Conservation (phyloP, 1,139 yeast species). For the Candida buenavistaensis region DNA sequence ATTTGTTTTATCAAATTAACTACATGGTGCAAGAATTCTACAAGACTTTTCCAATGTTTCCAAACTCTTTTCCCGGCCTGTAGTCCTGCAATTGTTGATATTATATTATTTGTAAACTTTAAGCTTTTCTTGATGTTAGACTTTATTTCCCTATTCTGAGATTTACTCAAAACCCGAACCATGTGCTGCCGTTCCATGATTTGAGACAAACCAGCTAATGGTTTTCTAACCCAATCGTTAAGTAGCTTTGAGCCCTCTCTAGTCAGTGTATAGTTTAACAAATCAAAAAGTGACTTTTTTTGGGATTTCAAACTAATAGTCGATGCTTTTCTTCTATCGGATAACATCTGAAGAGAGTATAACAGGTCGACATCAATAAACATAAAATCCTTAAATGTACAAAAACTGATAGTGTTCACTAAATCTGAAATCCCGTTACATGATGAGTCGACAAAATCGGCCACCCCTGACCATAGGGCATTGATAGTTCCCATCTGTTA, state of each 20-base stretch:
- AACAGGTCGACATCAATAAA: conserved; percentile 35
- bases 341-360: conserved; percentile 27
- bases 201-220: conserved; percentile 22
- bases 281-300: conserved; percentile 20
- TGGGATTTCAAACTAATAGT: conserved; percentile 9
- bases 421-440: conserved; percentile 5
- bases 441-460: conserved; percentile 6
- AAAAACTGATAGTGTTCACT: conserved; percentile 5
- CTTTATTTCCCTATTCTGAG: conserved; percentile 16
- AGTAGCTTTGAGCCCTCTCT: conserved; percentile 27
- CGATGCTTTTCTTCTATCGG: conserved; percentile 11
- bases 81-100: conserved; percentile 19
- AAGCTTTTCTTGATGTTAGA: conserved; percentile 15
- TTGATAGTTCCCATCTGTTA: conserved; percentile 11
- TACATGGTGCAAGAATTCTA: conserved; percentile 17
- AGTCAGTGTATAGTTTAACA: conserved; percentile 26
- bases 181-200: conserved; percentile 28
- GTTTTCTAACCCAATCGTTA: conserved; percentile 32
- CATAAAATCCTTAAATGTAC: conserved; percentile 19
- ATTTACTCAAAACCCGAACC: conserved; percentile 20
- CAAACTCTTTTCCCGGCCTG: conserved; percentile 23
- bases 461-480: conserved; percentile 11
- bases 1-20: conserved; percentile 12
- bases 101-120: conserved; percentile 25
- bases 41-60: conserved; percentile 25